A percentile compares a stretch with the other conserved stretches of the same genome.
Evolutionary conservation across 1,284 basidiomycete species (phyloP).

Genomic region (Rhodofomes roseus): DNA sequence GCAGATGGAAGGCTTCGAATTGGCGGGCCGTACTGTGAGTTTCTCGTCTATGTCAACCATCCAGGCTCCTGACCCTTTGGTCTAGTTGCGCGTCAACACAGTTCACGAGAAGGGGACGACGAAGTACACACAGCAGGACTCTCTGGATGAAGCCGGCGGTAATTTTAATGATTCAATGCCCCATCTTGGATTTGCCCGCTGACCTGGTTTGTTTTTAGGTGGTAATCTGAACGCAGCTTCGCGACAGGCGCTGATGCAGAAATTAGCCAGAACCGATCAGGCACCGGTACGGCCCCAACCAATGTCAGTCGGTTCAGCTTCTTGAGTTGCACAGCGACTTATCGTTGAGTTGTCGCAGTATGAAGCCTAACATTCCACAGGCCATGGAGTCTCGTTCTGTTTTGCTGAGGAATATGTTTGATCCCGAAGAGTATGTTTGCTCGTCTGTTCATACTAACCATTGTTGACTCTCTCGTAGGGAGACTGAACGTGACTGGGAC

Average conservation of each 20-base stretch:
- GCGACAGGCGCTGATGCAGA: constrained; percentile 97
- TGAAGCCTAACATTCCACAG: constrained; percentile 69
- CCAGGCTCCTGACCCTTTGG: constrained; percentile 3
- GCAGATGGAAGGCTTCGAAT: constrained; percentile 97
- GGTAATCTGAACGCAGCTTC: constrained; percentile 94
- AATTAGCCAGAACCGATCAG: constrained; percentile 90
- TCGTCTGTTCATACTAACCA: not conserved
- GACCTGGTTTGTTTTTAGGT: constrained; percentile 37
- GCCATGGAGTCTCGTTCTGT: constrained; percentile 82
- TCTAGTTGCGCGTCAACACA: constrained; percentile 82
- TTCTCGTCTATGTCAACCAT: not conserved
- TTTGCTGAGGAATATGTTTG: constrained; percentile 93
- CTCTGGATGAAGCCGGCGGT: constrained; percentile 84
- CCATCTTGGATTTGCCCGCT: too few relatives aligned
- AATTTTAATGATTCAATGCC: constrained; percentile 11
- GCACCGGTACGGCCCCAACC: constrained; percentile 53
- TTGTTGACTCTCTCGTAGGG: constrained; percentile 46
- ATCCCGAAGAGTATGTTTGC: constrained; percentile 81
- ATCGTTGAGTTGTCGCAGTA: constrained; percentile 32
- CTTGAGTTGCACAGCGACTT: not conserved
- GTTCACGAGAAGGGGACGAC: constrained; percentile 85
- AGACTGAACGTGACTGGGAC: constrained; percentile 96
- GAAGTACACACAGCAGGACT: constrained; percentile 72
- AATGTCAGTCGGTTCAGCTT: constrained; percentile 41
- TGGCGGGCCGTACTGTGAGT: constrained; percentile 88